Conservation (phyloP, 179 eudicot genomes). For the Dionaea muscipula region DNA sequence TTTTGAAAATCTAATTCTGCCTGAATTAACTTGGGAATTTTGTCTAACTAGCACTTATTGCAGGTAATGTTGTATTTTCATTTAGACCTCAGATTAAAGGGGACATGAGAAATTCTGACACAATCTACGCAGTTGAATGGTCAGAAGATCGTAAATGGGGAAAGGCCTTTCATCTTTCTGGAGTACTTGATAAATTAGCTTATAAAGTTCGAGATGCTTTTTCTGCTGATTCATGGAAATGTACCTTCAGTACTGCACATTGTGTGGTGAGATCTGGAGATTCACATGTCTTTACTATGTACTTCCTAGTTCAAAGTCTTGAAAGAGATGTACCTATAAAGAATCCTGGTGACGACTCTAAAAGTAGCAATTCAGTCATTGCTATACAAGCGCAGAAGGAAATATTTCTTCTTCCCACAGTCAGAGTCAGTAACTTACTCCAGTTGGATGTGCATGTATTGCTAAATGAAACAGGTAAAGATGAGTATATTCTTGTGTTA, state of each 20-base stretch:
- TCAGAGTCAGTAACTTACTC: constrained; percentile 61
- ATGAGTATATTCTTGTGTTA: constrained; percentile 1
- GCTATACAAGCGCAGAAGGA: constrained; percentile 84
- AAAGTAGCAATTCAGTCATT: constrained; percentile 40
- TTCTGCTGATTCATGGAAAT: constrained; percentile 37
- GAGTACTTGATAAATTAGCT: constrained; percentile 72
- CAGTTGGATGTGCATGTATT: constrained; percentile 63
- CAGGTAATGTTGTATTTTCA: constrained; percentile 82
- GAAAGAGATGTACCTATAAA: constrained; percentile 56
- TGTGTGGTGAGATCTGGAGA: constrained; percentile 57
- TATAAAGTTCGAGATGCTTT: constrained; percentile 76
- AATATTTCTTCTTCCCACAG: constrained; percentile 78
- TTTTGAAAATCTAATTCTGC: background rate
- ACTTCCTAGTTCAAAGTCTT: constrained; percentile 72
- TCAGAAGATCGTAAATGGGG: constrained; percentile 75
- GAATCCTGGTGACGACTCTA: constrained; percentile 38
- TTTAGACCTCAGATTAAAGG: constrained; percentile 61
- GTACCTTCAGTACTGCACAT: constrained; percentile 50
- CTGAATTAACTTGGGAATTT: background rate
- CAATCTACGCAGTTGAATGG: constrained; percentile 53
- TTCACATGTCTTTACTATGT: constrained; percentile 32
- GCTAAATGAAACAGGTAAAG: constrained; percentile 58
- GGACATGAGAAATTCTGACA: constrained; percentile 16
- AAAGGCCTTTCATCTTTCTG: constrained; percentile 71
- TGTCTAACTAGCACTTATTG: constrained; percentile 5